Evolutionary conservation across 805 yeast genomes (phyloP).

Genomic region (Grigorovia jiainica): DNA sequence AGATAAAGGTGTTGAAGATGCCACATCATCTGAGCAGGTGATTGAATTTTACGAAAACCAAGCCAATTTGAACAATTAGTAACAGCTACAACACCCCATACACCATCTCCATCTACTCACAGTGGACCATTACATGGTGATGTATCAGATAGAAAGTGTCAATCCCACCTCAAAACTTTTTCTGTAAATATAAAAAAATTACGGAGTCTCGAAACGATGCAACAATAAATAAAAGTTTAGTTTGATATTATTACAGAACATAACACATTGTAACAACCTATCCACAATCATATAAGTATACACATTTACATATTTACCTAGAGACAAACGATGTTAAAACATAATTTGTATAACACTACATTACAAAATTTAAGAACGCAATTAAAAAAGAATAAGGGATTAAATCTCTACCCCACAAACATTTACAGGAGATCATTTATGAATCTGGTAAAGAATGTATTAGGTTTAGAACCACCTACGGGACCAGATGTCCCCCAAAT

Average conservation of each 20-base stretch:
- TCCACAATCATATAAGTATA: too few relatives aligned
- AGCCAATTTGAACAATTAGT: constrained; percentile 28
- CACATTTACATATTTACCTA: not conserved
- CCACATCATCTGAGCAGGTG: constrained; percentile 76
- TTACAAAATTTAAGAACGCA: not conserved
- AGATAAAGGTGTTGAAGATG: constrained; percentile 78
- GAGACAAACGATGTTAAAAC: not conserved
- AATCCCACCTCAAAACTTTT: too few relatives aligned
- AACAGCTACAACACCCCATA: not conserved
- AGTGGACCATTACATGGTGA: not conserved
- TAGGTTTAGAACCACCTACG: constrained; percentile 55
- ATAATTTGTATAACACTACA: not conserved
- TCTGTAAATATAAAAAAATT: too few relatives aligned
- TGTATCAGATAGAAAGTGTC: too few relatives aligned
- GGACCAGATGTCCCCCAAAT: constrained; percentile 60
- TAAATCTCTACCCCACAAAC: too few relatives aligned
- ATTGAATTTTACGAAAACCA: constrained; percentile 77
- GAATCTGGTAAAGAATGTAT: constrained; percentile 34
- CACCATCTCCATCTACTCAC: not conserved
- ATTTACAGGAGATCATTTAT: constrained; percentile 1
- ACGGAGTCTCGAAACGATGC: too few relatives aligned
- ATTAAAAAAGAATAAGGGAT: not conserved
- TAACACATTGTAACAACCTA: too few relatives aligned
- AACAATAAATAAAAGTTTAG: too few relatives aligned
- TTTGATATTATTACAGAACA: too few relatives aligned